Evolutionary conservation across 768 basidiomycete genomes (phyloP).

Genomic region (Mycena polygramma): DNA sequence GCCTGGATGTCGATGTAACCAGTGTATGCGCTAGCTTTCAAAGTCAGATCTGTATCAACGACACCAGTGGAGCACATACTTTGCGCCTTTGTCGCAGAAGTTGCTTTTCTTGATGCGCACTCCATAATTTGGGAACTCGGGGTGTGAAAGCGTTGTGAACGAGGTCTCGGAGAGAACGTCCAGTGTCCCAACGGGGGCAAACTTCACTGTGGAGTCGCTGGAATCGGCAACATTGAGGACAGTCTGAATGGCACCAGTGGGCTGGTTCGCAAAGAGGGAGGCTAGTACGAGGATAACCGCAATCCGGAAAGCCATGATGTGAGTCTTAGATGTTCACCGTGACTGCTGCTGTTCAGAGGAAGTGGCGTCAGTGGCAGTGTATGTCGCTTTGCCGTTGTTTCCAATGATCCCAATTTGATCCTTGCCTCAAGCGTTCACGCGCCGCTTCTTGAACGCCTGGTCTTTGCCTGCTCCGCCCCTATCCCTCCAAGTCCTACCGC

Average conservation of each 20-base stretch:
- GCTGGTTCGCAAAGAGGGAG: background rate
- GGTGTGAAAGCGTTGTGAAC: conserved; percentile 49
- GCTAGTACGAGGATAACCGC: background rate
- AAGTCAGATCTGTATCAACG: background rate
- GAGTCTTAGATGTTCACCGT: too few species aligned
- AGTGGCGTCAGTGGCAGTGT: too few species aligned
- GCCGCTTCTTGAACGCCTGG: too few species aligned
- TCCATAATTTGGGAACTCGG: conserved; percentile 57
- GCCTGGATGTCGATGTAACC: conserved; percentile 65
- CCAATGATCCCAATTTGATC: too few species aligned
- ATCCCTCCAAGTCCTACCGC: too few species aligned
- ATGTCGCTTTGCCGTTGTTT: too few species aligned
- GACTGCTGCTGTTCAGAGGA: too few species aligned
- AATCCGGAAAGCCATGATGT: background rate
- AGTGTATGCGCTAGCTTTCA: conserved; percentile 52
- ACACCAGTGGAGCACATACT: conserved; percentile 39
- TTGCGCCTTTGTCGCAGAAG: conserved; percentile 54
- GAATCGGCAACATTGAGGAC: background rate
- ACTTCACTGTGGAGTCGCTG: background rate
- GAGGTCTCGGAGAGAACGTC: conserved; percentile 20
- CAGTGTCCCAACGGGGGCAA: conserved; percentile 7
- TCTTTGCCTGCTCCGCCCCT: too few species aligned
- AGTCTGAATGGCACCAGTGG: too few species aligned
- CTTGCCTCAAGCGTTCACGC: too few species aligned
- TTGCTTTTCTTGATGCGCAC: conserved; percentile 53